Conservation (phyloP, 106 monocot genomes). For the Dactylorhiza incarnata region DNA sequence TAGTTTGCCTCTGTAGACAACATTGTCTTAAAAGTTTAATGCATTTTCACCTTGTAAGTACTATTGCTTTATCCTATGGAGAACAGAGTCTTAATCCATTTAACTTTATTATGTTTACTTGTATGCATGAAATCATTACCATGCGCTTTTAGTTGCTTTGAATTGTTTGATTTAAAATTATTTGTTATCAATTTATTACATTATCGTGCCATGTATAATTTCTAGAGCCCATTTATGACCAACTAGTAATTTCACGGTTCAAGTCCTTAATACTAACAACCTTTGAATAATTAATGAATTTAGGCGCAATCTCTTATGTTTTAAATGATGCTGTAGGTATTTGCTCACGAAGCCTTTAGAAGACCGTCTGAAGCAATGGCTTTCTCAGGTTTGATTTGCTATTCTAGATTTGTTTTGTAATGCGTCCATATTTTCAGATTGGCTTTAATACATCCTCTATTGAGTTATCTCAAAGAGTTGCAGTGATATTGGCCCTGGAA, state of each 20-base stretch:
- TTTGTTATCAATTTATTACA: not conserved
- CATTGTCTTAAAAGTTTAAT: not conserved
- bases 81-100: not conserved
- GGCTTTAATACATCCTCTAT: not conserved
- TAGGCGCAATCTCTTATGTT: not conserved
- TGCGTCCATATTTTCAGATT: not conserved
- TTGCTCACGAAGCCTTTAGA: constrained; percentile 50
- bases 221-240: not conserved
- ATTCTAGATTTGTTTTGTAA: not conserved
- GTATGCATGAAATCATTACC: not conserved
- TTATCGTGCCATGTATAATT: not conserved
- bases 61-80: not conserved
- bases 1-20: not conserved
- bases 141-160: not conserved
- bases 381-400: constrained; percentile 47
- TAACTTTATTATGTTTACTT: not conserved
- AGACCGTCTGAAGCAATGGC: constrained; percentile 58
- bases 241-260: not conserved
- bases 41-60: not conserved
- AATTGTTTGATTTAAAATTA: not conserved
- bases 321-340: constrained; percentile 29
- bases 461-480: not conserved
- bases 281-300: not conserved
- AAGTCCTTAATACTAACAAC: not conserved
- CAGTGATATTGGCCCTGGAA: not conserved